phyloP scores from a whole-genome alignment of 2,329 filamentous ascomycete genomes.

The Fusarium buharicum region DNA sequence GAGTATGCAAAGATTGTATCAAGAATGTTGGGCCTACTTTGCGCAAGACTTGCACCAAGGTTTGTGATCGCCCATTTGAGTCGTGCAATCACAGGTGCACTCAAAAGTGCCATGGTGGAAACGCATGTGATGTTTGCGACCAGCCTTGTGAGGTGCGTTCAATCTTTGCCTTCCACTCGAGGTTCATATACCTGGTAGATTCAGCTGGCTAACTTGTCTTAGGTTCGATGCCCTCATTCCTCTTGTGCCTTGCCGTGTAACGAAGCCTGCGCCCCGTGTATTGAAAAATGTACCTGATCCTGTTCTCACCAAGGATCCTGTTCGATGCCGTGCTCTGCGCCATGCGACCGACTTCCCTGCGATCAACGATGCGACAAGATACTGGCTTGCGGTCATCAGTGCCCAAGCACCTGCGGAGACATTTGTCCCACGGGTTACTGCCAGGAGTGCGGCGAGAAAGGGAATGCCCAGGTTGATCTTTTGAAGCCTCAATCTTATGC shows the following conservation, averaged over 20 bases:
- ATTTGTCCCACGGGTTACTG: constrained; percentile 66
- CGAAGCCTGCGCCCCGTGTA: constrained; percentile 70
- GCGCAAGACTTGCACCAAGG: too few relatives aligned
- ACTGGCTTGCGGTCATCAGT: constrained; percentile 69
- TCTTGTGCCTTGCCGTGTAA: constrained; percentile 62
- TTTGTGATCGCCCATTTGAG: background rate
- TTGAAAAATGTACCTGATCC: constrained; percentile 62
- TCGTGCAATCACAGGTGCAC: background rate
- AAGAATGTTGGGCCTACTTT: too few relatives aligned
- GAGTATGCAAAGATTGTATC: too few relatives aligned
- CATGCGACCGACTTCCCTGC: constrained; percentile 73
- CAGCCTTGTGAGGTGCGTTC: too few relatives aligned
- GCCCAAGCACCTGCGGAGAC: constrained; percentile 72
- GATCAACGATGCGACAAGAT: constrained; percentile 64
- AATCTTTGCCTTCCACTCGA: too few relatives aligned
- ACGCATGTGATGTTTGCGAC: constrained; percentile 65
- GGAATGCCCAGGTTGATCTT: constrained; percentile 63
- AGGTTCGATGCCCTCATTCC: constrained; percentile 65
- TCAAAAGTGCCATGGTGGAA: constrained; percentile 29
- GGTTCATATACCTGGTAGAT: too few relatives aligned
- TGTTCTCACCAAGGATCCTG: constrained; percentile 62
- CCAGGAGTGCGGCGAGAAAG: constrained; percentile 61
- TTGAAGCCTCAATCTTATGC: constrained; percentile 62
- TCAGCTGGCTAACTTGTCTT: too few relatives aligned
- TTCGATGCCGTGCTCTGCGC: constrained; percentile 68